Evolutionary conservation across 441 rosid genomes (phyloP), one percentile per base, ranked within the genome.

Genomic region (Euphorbia celastroides): DNA sequence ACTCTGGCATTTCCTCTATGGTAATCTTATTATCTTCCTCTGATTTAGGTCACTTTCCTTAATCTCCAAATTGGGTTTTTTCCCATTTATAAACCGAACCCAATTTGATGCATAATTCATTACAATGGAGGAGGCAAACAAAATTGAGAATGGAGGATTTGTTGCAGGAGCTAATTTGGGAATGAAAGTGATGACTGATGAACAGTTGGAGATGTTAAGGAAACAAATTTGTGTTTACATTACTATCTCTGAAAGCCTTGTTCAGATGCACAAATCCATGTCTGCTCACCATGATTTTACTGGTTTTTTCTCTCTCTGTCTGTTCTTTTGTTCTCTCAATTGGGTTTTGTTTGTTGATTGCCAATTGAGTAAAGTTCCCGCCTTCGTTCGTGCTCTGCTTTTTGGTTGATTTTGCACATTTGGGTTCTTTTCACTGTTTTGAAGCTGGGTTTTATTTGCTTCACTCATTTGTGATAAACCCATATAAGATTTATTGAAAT

Each of bases 131-230:
- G 32, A 22, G 25, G 55, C 26, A 41, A 17, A 36, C 1, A 7
- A 30, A 52, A 57, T 65, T 64, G 70, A 27, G 73, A 81, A 79
- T 62, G 72, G 54, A 67, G 67, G 73, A 71, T 64, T 38, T 14
- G 26, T 17, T 41, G 12, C n/a, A 1, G 30, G 50, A 16, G 32
- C 9, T 67, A 73, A 70, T 10, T 70, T 75, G 67, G 81, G 75
- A 23, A 79, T 80, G 50, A 86, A 80, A 74, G 93, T 93, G 72
- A 89, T 94, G 92, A 94, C 93, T 20, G 96, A 94, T 65, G 99
- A 88, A 70, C 98, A 93, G 63, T 74, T 89, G 82, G 96, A 91
- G 87, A 74, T 80, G 55, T 79, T 87, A 36, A 78, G 94, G 72
- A 89, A 84, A 70, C 99, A 94, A 77, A 94, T 94, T 75, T 84